Base-by-base conservation (phyloP, 164 flowering plant species). In the Kingdonia uniflora region DNA sequence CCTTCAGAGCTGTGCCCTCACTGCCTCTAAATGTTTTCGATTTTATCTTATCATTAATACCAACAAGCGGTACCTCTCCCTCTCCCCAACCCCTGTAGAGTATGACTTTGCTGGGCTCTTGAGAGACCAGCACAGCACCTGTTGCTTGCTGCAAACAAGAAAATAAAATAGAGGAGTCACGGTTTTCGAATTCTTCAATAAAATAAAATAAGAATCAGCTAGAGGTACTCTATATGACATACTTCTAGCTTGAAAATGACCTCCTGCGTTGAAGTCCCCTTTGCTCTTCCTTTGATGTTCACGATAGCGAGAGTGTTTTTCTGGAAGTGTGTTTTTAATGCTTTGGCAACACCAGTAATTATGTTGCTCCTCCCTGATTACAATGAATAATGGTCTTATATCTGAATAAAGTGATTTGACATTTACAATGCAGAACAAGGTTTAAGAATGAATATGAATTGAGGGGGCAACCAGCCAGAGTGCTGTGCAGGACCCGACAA, bases 231-330 rank as follows among this genome's bases (percentile, higher is more conserved):
- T 17, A 35, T 12, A 29, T 29, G 69, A 62, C 65, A 29, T 0
- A 91, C 96, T 95, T 92, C 76, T 46, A 92, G 78, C 76, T 77
- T 71, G 65, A 69, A 63, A 54, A 82, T 75, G 68, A 92, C 65
- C 60, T 92, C 95, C 61, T 75, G 88, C 33, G 78, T 69, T 16
- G 96, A 86, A 23, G 96, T 88, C 26, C 96, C 98, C 71, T 92
- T 81, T 23, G 96, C 95, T 71, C 98, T 73, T 61, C 95, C 96
- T 71, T 92, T 92, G 59, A 92, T 78, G 64, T 76, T 88, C 48
- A 92, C 98, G 42, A 92, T 82, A 40, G 95, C 98, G 24, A 88
- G 85, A 60, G 90, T 83, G 54, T 86, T 61, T 74, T 68, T 92
- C 71, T 65, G 25, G 56, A 92, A 92, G 73, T 92, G 98, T 2